Percentiles rank a stretch among this genome's conserved stretches.
phyloP scores from a whole-genome alignment of 768 basidiomycete species.

The Suillus subluteus region DNA sequence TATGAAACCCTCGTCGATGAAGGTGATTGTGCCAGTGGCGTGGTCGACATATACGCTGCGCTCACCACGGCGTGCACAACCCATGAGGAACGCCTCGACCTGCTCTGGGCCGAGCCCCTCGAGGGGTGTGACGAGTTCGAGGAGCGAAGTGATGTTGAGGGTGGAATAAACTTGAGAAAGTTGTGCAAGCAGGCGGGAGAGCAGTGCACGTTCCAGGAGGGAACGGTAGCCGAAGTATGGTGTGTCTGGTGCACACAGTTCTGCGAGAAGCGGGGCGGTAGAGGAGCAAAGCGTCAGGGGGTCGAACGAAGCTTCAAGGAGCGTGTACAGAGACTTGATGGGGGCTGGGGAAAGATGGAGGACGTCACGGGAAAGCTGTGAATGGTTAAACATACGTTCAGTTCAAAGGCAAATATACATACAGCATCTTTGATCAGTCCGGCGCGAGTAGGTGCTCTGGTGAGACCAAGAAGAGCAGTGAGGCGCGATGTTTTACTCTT shows the following conservation, averaged over 20 bases:
- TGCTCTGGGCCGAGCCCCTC: conserved; percentile 66
- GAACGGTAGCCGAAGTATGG: conserved; percentile 82
- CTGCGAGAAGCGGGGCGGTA: conserved; percentile 76
- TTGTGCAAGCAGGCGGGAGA: conserved; percentile 88
- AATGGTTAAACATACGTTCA: conserved; percentile 15
- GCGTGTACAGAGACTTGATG: conserved; percentile 80
- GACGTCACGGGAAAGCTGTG: conserved; percentile 78
- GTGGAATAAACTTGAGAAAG: conserved; percentile 92
- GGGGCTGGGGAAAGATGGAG: conserved; percentile 75
- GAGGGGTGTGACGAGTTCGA: conserved; percentile 79
- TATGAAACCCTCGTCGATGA: conserved; percentile 79
- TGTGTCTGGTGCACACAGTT: conserved; percentile 45
- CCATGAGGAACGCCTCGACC: conserved; percentile 92
- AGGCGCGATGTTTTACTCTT: conserved; percentile 78
- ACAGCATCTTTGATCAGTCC: conserved; percentile 88
- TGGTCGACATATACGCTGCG: conserved; percentile 89
- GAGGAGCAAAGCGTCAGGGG: conserved; percentile 82
- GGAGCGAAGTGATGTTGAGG: conserved; percentile 77
- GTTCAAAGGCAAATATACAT: conserved; percentile 7
- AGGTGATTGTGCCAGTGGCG: conserved; percentile 79
- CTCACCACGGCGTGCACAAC: conserved; percentile 86
- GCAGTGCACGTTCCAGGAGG: conserved; percentile 88
- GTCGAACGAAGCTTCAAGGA: conserved; percentile 92
- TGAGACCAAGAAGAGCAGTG: conserved; percentile 82
- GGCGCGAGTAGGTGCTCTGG: conserved; percentile 83